Evolutionary conservation across 345 rosid species (phyloP).

Genomic region (Melaleuca alternifolia): DNA sequence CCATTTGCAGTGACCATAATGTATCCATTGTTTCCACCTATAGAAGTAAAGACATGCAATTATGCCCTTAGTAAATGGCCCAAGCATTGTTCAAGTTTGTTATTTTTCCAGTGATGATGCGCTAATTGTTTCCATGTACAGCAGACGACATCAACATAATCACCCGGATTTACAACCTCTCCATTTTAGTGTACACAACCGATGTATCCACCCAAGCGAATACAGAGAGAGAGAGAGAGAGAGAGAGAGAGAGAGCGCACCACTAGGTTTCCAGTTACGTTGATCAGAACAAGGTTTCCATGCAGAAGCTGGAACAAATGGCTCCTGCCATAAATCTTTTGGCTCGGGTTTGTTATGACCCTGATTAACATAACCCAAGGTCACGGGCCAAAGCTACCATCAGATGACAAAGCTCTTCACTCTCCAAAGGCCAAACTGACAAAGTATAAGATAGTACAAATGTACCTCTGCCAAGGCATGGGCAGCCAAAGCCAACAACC

Average conservation of each 20-base stretch:
- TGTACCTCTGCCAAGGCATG: slow-evolving; percentile 94
- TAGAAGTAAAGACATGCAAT: background rate
- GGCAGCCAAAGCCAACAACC: slow-evolving; percentile 79
- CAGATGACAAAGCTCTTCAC: background rate
- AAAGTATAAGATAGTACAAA: background rate
- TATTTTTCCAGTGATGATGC: background rate
- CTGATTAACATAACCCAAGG: slow-evolving; percentile 12
- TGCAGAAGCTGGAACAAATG: slow-evolving; percentile 55
- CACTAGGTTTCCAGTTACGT: slow-evolving; percentile 58
- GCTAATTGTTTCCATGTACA: background rate
- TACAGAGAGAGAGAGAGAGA: background rate
- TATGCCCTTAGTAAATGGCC: background rate
- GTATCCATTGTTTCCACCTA: slow-evolving; percentile 85
- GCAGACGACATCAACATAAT: background rate
- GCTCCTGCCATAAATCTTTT: slow-evolving; percentile 90
- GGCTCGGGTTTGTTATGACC: slow-evolving; percentile 82
- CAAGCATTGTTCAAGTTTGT: background rate
- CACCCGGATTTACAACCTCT: background rate
- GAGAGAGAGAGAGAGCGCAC: slow-evolving; percentile 25
- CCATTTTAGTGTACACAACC: background rate
- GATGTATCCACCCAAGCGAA: background rate
- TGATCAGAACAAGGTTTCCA: slow-evolving; percentile 92
- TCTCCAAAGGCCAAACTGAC: background rate
- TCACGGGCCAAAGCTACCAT: background rate
- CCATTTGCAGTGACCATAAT: slow-evolving; percentile 93